These are phyloP conservation scores for Backusella liffmaniae DNA, from an alignment of 192 early-diverging fungal genomes.

Conservation along the genomic window DNA sequence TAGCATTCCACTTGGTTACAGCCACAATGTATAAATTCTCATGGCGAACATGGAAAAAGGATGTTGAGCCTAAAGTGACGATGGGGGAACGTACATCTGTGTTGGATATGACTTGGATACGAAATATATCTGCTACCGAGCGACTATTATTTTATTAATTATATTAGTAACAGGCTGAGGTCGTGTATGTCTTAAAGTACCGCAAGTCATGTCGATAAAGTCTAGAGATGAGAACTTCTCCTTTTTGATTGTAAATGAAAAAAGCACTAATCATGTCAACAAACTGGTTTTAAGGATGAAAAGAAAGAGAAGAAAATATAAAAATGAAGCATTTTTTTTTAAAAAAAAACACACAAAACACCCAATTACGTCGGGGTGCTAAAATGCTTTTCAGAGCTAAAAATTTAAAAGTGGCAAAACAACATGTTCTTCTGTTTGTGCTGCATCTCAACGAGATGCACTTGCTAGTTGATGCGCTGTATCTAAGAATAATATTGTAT, in stretches of 20 bases:
- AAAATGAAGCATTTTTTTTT: neutral
- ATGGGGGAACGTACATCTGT: conserved; percentile 87
- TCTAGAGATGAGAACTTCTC: conserved; percentile 96
- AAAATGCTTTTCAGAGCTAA: neutral
- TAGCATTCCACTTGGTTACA: conserved; percentile 95
- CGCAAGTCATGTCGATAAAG: conserved; percentile 94
- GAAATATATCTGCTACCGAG: conserved; percentile 92
- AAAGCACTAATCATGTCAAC: conserved; percentile 85
- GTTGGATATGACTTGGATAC: conserved; percentile 94
- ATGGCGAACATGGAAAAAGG: conserved; percentile 96
- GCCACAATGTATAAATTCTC: conserved; percentile 97
- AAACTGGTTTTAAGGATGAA: neutral
- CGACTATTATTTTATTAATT: conserved; percentile 54
- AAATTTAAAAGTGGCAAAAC: neutral
- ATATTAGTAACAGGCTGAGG: neutral
- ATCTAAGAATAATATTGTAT: neutral
- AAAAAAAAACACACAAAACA: neutral
- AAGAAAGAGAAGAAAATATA: neutral
- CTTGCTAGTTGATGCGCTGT: neutral
- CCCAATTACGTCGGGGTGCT: neutral
- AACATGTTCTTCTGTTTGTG: neutral
- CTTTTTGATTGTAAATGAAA: conserved; percentile 98
- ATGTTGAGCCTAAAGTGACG: conserved; percentile 83
- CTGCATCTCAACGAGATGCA: neutral
- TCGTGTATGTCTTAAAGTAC: conserved; percentile 43